phyloP scores from a whole-genome alignment of 345 rosid genomes.

The Anacardium occidentale region DNA sequence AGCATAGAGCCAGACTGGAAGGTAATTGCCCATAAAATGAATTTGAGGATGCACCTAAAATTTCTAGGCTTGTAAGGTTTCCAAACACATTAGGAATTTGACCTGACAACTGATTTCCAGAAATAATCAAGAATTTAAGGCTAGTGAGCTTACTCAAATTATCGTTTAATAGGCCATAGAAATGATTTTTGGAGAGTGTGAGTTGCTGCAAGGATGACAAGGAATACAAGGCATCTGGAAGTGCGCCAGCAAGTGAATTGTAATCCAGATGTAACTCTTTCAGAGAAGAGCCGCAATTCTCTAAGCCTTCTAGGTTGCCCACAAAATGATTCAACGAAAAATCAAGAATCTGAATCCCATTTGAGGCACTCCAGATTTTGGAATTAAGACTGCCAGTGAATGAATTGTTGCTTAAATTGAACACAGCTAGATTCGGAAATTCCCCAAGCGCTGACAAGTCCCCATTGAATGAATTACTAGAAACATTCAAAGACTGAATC shows the following conservation, averaged over 20 bases:
- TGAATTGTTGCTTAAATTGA: constrained; percentile 80
- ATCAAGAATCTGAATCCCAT: constrained; percentile 60
- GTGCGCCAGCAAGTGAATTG: constrained; percentile 55
- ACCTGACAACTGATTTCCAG: constrained; percentile 64
- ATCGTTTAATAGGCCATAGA: constrained; percentile 58
- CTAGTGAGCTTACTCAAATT: constrained; percentile 67
- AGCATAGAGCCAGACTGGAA: constrained; percentile 58
- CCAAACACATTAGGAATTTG: constrained; percentile 63
- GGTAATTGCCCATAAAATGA: constrained; percentile 69
- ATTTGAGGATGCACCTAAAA: constrained; percentile 67
- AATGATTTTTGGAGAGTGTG: constrained; percentile 60
- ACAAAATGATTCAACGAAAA: constrained; percentile 60
- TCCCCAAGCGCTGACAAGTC: constrained; percentile 40
- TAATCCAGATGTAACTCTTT: constrained; percentile 50
- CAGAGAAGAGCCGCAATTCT: constrained; percentile 54
- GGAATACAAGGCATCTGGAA: constrained; percentile 58
- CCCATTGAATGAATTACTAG: constrained; percentile 64
- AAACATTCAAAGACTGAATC: constrained; percentile 59
- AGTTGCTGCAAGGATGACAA: constrained; percentile 49
- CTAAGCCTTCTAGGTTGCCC: constrained; percentile 58
- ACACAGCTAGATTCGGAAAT: constrained; percentile 50
- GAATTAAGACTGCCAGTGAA: constrained; percentile 54
- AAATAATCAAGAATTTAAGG: constrained; percentile 52
- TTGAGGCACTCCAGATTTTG: constrained; percentile 47
- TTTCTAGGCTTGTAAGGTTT: constrained; percentile 54